phyloP scores from a whole-genome alignment of 2,329 filamentous ascomycete genomes.

The Simplicillium aogashimaense region DNA sequence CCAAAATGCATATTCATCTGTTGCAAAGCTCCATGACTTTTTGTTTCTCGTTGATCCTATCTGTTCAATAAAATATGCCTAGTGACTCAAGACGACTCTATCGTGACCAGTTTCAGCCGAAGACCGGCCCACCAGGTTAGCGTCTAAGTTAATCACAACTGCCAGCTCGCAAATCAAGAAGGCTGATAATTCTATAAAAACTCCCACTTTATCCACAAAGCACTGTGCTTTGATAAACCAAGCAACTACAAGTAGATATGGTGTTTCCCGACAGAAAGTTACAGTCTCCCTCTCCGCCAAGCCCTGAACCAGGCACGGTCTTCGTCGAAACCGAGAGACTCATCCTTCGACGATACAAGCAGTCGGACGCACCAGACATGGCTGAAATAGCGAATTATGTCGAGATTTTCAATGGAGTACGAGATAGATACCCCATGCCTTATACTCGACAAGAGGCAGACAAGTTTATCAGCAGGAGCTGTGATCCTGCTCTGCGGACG shows the following conservation, averaged over 20 bases:
- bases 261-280: not conserved
- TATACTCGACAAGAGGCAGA: slow-evolving; percentile 31
- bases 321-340: slow-evolving; percentile 21
- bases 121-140: no score
- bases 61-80: no score
- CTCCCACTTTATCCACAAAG: not conserved
- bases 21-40: no score
- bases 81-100: no score
- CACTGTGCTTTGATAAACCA: no score
- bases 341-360: slow-evolving; percentile 29
- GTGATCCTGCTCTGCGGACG: slow-evolving; percentile 10
- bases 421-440: slow-evolving; percentile 33
- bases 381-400: slow-evolving; percentile 26
- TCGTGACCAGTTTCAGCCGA: no score
- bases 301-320: slow-evolving; percentile 16
- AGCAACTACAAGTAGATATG: no score
- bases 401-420: slow-evolving; percentile 27
- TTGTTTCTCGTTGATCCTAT: no score
- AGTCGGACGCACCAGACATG: slow-evolving; percentile 25
- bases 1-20: no score
- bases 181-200: not conserved
- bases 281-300: slow-evolving; percentile 13
- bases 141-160: no score
- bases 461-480: slow-evolving; percentile 20
- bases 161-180: not conserved